Evolutionary conservation across 257 asterid species (phyloP).

Genomic region (Apocynum venetum): DNA sequence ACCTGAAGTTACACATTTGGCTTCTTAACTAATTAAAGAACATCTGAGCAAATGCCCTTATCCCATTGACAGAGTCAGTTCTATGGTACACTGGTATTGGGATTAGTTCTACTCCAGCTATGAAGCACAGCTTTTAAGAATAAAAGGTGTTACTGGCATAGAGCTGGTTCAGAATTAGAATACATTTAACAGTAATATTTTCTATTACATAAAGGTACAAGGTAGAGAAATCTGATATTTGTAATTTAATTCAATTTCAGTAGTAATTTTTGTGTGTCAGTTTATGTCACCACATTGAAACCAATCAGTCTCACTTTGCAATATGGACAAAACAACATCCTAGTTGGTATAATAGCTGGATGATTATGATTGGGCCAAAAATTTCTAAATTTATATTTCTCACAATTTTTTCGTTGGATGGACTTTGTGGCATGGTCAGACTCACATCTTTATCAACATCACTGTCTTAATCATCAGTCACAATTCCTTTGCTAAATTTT

Average conservation of each 20-base stretch:
- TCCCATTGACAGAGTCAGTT: neutral
- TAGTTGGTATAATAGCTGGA: neutral
- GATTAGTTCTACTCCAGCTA: neutral
- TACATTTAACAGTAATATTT: neutral
- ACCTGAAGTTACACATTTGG: conserved; percentile 46
- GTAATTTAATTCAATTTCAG: neutral
- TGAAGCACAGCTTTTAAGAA: neutral
- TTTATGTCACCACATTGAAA: neutral
- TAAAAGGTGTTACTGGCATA: neutral
- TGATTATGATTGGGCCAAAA: neutral
- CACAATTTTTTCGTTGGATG: neutral
- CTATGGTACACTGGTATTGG: neutral
- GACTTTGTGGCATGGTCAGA: neutral
- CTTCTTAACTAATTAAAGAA: neutral
- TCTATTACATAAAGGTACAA: neutral
- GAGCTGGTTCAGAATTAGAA: conserved; percentile 1
- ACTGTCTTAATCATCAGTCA: neutral
- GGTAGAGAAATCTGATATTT: neutral
- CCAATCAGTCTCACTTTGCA: neutral
- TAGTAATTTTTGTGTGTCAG: neutral
- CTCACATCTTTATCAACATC: neutral
- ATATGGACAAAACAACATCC: neutral
- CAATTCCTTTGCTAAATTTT: neutral
- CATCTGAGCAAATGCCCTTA: neutral
- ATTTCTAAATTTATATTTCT: neutral